Conservation (phyloP, 441 rosid species). For the Bruguiera hainesii region DNA sequence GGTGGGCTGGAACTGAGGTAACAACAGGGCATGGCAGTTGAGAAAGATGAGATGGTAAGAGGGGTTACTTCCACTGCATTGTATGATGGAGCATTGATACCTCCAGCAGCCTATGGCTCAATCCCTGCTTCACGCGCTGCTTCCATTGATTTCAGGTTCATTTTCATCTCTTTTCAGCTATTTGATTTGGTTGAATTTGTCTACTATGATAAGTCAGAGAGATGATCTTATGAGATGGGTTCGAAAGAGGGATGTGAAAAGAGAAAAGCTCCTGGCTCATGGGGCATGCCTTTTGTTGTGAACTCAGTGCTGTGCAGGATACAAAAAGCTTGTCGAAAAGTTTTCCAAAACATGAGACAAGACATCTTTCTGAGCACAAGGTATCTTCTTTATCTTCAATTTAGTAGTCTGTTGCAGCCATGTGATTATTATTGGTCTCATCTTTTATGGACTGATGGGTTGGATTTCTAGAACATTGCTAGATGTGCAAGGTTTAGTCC, state of each 20-base stretch:
- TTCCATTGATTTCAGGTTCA: conserved; percentile 66
- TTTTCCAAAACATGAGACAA: conserved; percentile 59
- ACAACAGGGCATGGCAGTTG: conserved; percentile 86
- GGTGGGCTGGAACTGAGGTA: conserved; percentile 32
- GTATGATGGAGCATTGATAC: conserved; percentile 32
- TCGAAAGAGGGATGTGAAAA: not conserved
- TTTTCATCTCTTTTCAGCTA: not conserved
- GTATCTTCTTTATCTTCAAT: conserved; percentile 26
- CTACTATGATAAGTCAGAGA: too few species aligned
- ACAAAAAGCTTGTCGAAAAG: conserved; percentile 47
- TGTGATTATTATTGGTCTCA: not conserved
- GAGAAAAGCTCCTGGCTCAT: conserved; percentile 6
- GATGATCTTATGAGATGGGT: too few species aligned
- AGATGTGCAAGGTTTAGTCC: conserved; percentile 89
- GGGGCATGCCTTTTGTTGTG: conserved; percentile 13
- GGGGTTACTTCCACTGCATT: conserved; percentile 49
- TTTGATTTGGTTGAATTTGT: not conserved
- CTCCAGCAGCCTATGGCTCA: conserved; percentile 47
- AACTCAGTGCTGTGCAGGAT: conserved; percentile 44
- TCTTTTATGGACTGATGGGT: conserved; percentile 27
- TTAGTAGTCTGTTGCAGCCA: conserved; percentile 2
- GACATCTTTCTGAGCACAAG: conserved; percentile 78
- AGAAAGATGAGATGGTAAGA: conserved; percentile 55
- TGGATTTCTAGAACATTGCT: conserved; percentile 59
- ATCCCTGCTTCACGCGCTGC: conserved; percentile 48